Base-by-base conservation (phyloP, 2,329 filamentous ascomycete species). In the Didymella glomerata region DNA sequence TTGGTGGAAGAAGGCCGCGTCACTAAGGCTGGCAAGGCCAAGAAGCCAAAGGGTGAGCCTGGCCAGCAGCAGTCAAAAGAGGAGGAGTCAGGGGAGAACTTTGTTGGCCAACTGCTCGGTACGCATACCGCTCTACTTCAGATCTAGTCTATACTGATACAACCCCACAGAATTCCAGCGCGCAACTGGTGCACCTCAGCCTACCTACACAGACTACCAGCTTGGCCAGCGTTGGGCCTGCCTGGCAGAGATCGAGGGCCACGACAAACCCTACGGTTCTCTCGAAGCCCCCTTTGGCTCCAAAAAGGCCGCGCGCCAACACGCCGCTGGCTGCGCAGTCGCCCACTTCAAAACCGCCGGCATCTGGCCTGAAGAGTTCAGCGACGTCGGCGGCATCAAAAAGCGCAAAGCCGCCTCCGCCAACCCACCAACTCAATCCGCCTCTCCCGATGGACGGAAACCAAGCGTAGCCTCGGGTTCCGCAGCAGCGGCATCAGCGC, bases 231-330 rank as follows among this genome's bases (percentile, higher is more conserved):
- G 57, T 48, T 77, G 73, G 66, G 64, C 74, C 52, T 76, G 75
- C 62, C 67, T 73, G 32, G 51, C 72, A 44, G 67, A 60, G 38
- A 57, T 78, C 27, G 60, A 68, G n/a, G 61, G 58, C 42, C 65
- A 70, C 18, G 45, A 60, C 9, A 6, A 36, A 0, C 50, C 68
- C 22, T 81, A 81, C 57, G 80, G 81, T 58, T 72, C 70, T 24
- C 63, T 66, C 10, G 61, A 62, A 2, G 56, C 61, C 0, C 65
- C 73, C 10, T 79, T 78, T 65, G 54, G 67, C 5, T 75, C 64
- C 30, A 83, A 83, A 54, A 77, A 79, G 58, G 68, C 71, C 10
- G 81, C 81, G 1, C 77, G 77, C 20, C 72, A 75, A 36, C 69
- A 75, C 50, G 78, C 80, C 20, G 79, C 81, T 9, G 65, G 69